Evolutionary conservation across 2,329 filamentous ascomycete species (phyloP), one percentile per base, ranked within the genome.

Genomic region (Hortaea sp.): DNA sequence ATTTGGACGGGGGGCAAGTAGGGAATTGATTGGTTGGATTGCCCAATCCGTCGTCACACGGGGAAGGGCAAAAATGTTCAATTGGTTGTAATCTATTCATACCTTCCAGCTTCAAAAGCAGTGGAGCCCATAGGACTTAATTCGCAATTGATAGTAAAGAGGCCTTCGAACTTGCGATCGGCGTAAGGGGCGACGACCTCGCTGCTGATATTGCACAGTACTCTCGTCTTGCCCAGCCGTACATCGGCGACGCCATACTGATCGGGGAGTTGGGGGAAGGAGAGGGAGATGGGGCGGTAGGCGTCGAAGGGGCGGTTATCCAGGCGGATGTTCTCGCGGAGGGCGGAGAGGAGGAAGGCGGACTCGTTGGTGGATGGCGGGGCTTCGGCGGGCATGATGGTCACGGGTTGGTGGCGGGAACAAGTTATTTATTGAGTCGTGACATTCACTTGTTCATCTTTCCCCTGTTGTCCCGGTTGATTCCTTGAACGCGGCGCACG

Each of bases 121-220:
- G 92, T 88, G 41, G 88, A 88, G 29, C 86, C 84, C 82, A 97
- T 94, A 42, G 90, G 88, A 52, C 85, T 88, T 58, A 98, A 79
- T 65, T 97, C 92, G 46, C 89, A 85, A 45, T 82, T 78, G 63
- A 97, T 95, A 57, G 82, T 88, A 72, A 97, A 97, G 66, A 94
- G 78, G 64, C 92, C 92, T 65, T 97, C 92, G 63, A 95, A 95
- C 49, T 89, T 90, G 53, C 90, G 84, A 68, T 97, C 90, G 44
- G 84, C 68, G 62, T 84, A 87, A 39, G 92, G 90, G 35, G 85
- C 81, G 7, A 85, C 85, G 51, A 97, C 85, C 69, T 95, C 87
- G 52, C 88, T 85, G 2, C 88, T 90, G 49, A 94, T 84, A 51
- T 86, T 85, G 46, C 84, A 88, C 50, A 94, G 72, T 48, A 95